Conservation (phyloP, 179 eudicot species). For the Spergularia azorica region DNA sequence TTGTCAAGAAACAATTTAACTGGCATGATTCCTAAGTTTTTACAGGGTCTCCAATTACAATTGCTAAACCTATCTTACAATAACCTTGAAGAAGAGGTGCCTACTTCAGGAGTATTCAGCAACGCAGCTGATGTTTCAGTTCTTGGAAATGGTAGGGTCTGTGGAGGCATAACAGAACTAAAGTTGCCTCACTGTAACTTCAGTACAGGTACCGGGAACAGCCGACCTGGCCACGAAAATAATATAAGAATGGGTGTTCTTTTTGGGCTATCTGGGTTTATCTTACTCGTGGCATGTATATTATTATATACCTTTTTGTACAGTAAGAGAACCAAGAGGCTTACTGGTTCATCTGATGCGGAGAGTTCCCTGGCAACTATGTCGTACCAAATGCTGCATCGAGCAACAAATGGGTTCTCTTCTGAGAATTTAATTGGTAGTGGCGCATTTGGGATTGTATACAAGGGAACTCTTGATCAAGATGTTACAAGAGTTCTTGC, state of each 20-base stretch:
- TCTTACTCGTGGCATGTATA: not conserved
- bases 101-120: conserved; percentile 27
- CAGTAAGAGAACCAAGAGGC: not conserved
- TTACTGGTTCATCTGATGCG: not conserved
- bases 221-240: not conserved
- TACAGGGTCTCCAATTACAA: conserved; percentile 13
- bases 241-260: not conserved
- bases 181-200: conserved; percentile 23
- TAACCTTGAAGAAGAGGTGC: conserved; percentile 33
- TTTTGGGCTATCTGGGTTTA: not conserved
- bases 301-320: not conserved
- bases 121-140: conserved; percentile 29
- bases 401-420: conserved; percentile 31
- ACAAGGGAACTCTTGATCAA: conserved; percentile 17
- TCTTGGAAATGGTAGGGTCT: conserved; percentile 21
- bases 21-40: conserved; percentile 25
- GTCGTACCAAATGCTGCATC: conserved; percentile 20
- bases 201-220: not conserved
- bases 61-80: conserved; percentile 31
- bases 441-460: conserved; percentile 29
- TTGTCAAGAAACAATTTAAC: conserved; percentile 33
- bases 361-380: conserved; percentile 1
- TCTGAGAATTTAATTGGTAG: conserved; percentile 17
- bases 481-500: conserved; percentile 17
- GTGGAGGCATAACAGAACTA: conserved; percentile 36